Percentiles rank a stretch among this genome's conserved stretches.
phyloP scores from a whole-genome alignment of 805 yeast genomes.

The Yarrowia bubula region DNA sequence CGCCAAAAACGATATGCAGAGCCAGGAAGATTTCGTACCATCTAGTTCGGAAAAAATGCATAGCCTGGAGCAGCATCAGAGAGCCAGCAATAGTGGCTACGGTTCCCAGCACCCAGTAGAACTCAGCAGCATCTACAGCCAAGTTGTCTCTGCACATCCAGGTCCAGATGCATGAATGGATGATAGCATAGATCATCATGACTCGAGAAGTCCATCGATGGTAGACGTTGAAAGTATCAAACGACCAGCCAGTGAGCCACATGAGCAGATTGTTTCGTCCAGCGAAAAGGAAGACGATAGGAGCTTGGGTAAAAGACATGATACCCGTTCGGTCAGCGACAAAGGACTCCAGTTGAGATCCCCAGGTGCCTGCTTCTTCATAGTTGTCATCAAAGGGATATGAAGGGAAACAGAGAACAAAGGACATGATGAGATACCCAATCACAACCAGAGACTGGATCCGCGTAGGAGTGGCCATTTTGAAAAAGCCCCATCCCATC shows the following conservation, averaged over 20 bases:
- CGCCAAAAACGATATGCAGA: slow-evolving; percentile 56
- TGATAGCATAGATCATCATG: slow-evolving; percentile 32
- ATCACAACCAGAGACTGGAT: slow-evolving; percentile 43
- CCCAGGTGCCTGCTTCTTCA: slow-evolving; percentile 33
- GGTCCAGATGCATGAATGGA: slow-evolving; percentile 32
- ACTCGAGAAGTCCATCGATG: slow-evolving; percentile 46
- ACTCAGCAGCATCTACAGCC: neutral
- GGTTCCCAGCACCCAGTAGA: slow-evolving; percentile 39
- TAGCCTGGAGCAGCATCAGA: slow-evolving; percentile 49
- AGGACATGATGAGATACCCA: slow-evolving; percentile 39
- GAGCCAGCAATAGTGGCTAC: slow-evolving; percentile 47
- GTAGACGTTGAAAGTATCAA: slow-evolving; percentile 56
- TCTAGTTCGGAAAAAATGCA: slow-evolving; percentile 51
- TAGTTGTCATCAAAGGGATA: slow-evolving; percentile 31
- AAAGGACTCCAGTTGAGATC: slow-evolving; percentile 29
- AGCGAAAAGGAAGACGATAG: slow-evolving; percentile 46
- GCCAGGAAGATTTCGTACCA: slow-evolving; percentile 61
- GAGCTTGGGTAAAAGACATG: slow-evolving; percentile 34
- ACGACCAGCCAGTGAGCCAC: slow-evolving; percentile 59
- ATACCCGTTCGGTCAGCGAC: slow-evolving; percentile 34
- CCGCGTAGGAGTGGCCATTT: slow-evolving; percentile 43
- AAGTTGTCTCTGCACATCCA: neutral
- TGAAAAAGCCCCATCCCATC: slow-evolving; percentile 28
- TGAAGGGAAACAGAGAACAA: slow-evolving; percentile 31
- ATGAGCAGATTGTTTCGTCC: slow-evolving; percentile 70